A percentile compares a stretch with the other conserved stretches of the same genome.
Conservation (phyloP, 345 rosid species). For the Brassica nigra region DNA sequence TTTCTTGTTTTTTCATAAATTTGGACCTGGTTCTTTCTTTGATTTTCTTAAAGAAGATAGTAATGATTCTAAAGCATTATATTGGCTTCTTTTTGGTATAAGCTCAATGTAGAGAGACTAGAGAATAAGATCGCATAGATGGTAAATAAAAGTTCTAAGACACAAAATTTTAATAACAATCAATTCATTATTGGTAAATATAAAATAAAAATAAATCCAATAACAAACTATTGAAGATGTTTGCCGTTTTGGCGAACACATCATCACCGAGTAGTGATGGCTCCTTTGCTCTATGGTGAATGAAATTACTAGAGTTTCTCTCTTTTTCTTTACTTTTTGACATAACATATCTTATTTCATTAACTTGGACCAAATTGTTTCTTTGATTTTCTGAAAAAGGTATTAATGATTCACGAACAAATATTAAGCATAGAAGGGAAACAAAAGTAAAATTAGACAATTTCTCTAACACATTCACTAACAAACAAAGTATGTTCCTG, state of each 20-base stretch:
- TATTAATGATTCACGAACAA: not conserved
- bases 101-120: not conserved
- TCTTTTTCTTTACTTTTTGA: not conserved
- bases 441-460: not conserved
- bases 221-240: not conserved
- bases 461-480: not conserved
- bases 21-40: not conserved
- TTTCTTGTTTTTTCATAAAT: not conserved
- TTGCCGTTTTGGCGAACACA: not conserved
- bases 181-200: not conserved
- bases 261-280: not conserved
- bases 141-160: not conserved
- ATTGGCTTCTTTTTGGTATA: not conserved
- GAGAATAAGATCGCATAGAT: not conserved
- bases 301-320: not conserved
- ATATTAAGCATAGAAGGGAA: not conserved
- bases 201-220: not conserved
- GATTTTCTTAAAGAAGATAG: not conserved
- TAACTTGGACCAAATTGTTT: not conserved
- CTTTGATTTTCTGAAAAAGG: no score
- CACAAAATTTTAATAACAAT: not conserved
- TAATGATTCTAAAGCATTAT: not conserved
- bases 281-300: slow-evolving; percentile 3
- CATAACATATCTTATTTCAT: not conserved
- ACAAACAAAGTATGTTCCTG: not conserved